These are phyloP conservation scores for Teunomyces stri DNA, from an alignment of 805 yeast genomes.

Conservation along the genomic window DNA sequence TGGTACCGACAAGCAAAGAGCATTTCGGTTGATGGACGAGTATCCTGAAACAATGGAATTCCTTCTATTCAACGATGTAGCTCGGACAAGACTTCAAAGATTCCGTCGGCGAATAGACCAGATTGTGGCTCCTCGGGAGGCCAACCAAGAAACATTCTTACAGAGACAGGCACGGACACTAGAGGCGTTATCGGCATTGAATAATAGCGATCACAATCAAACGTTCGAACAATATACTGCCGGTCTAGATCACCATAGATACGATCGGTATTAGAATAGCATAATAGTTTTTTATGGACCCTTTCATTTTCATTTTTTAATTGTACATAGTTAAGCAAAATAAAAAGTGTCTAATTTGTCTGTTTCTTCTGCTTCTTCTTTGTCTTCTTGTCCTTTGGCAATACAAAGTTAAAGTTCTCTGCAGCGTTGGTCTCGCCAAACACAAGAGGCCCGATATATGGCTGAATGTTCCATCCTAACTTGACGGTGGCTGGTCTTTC, in stretches of 20 bases:
- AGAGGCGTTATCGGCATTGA: constrained; percentile 17
- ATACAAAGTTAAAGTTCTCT: constrained; percentile 31
- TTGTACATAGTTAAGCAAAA: neutral
- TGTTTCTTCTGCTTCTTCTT: constrained; percentile 7
- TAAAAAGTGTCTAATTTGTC: neutral
- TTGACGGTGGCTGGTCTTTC: constrained; percentile 65
- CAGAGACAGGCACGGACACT: constrained; percentile 25
- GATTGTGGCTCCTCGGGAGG: constrained; percentile 15
- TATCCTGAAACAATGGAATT: constrained; percentile 35
- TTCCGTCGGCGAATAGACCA: constrained; percentile 25
- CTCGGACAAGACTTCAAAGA: constrained; percentile 15
- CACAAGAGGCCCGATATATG: constrained; percentile 76
- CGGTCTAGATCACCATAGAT: constrained; percentile 3
- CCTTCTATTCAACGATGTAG: constrained; percentile 19
- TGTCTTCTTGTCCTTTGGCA: constrained; percentile 12
- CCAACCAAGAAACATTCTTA: constrained; percentile 16
- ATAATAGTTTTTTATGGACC: neutral
- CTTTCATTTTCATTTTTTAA: neutral
- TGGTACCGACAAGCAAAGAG: constrained; percentile 15
- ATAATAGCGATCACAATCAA: neutral
- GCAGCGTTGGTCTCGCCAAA: constrained; percentile 53
- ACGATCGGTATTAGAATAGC: constrained; percentile 2
- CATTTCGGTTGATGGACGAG: constrained; percentile 30
- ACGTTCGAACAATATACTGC: constrained; percentile 2
- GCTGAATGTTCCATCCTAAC: constrained; percentile 91